Evolutionary conservation across 805 yeast genomes (phyloP), one percentile per base, ranked within the genome.

Genomic region (Starmerella gropengiesseri): DNA sequence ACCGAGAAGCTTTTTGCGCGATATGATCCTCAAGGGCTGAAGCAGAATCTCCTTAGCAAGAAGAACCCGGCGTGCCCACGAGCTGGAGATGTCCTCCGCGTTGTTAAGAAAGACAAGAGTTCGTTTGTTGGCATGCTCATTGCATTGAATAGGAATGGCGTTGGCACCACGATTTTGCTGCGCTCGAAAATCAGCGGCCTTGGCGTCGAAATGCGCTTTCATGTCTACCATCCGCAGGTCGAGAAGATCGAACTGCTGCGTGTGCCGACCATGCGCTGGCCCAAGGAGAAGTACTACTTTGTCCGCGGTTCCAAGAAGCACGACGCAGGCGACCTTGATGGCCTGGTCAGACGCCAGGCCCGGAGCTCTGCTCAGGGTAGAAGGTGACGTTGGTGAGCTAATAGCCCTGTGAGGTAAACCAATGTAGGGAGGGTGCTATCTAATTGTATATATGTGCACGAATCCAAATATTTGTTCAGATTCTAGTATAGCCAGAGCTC

Each of bases 231-330:
- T 48, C 95, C 96, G 7, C 68, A 75, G 42, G 70, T 91, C 43
- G 73, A 77, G 49, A 74, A 79, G 61, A 69, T 89, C 41, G 96
- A 87, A 62, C 61, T 86, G 30, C 62, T 89, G 48, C 73, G 81
- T 62, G 78, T 78, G 62, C 89, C 94, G 19, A 53, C 57, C 49
- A 74, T 72, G 57, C 78, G 84, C 62, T 75, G 81, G 68, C 69
- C 71, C 49, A 77, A 94, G 73, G 75, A 77, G 64, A 89, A 84
- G 69, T 89, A 85, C 55, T 87, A 80, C 70, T 91, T 84, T 64
- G 81, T 91, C 58, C 81, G 95, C 66, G 80, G 61, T 23, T 65
- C 53, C 46, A 60, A 60, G 47, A 68, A 58, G 47, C 58, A 59
- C 44, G 65, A 61, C 45, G 65, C 60, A 11, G 63, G 64, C 14